Evolutionary conservation across 192 early-diverging fungal genomes (phyloP).

Genomic region (Rhizophagus sp.): DNA sequence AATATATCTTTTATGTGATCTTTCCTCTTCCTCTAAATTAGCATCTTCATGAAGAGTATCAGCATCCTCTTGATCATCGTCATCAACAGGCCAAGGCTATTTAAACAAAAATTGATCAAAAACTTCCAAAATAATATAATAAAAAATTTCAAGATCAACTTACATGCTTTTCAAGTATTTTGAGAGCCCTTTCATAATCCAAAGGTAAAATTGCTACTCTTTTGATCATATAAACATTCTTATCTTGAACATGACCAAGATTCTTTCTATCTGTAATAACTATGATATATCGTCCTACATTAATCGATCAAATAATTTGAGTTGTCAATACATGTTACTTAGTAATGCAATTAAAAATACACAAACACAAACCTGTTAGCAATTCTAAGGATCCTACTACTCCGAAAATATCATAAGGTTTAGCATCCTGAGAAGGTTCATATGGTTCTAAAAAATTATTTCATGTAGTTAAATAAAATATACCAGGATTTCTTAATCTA

Average conservation of each 20-base stretch:
- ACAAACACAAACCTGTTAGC: conserved; percentile 7
- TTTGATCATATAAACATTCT: conserved; percentile 20
- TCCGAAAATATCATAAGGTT: conserved; percentile 13
- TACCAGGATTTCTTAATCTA: background rate
- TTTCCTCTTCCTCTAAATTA: background rate
- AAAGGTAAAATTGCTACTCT: conserved; percentile 20
- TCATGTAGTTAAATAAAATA: background rate
- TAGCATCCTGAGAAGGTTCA: background rate
- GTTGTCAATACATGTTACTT: background rate
- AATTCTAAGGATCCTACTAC: conserved; percentile 22
- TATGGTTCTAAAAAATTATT: background rate
- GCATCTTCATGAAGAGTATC: background rate
- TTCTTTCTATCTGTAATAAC: conserved; percentile 9
- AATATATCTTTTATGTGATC: background rate
- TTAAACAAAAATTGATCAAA: background rate
- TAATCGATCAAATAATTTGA: background rate
- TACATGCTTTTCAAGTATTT: conserved; percentile 20
- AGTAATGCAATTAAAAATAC: background rate
- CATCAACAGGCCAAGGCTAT: background rate
- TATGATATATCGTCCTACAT: conserved; percentile 2
- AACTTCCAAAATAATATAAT: background rate
- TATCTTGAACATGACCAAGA: conserved; percentile 22
- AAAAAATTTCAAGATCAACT: background rate
- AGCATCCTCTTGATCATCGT: background rate
- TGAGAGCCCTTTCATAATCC: conserved; percentile 9